Evolutionary conservation across 805 yeast genomes (phyloP), one percentile per base, ranked within the genome.

Genomic region (Metschnikowia amazonensis): DNA sequence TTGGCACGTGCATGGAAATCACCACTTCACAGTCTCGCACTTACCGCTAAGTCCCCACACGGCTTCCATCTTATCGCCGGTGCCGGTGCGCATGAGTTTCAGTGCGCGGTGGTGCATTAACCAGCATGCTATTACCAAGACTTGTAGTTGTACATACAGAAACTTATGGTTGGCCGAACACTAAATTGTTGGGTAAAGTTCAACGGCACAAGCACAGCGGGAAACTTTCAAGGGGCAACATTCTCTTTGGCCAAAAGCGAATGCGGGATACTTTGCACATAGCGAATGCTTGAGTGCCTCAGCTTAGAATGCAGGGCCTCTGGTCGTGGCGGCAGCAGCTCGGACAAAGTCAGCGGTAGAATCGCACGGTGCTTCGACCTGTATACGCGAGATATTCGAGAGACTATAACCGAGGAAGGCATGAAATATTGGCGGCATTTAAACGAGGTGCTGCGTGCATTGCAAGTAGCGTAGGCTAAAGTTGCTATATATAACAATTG

Each of bases 361-460:
- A 27, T 29, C 25, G n/a, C 25, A 18, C 16, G n/a, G 20, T 20
- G 33, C 41, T 20, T 27, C 8, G 25, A n/a, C 41, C 41, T 37
- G 41, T 37, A 37, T 20, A 20, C 41, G 33, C 20, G 41, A 37
- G 41, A 37, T 37, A 18, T 27, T 28, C 32, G 33, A 28, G n/a
- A 28, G 33, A 37, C 33, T 37, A 37, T 37, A 28, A 37, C 41
- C 33, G 33, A 37, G 9, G n/a, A 18, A 37, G 18, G 41, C 25
- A 35, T 18, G n/a, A 20, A n/a, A 8, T 18, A 4, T n/a, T 13
- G 27, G 20, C 33, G 33, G n/a, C 18, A 8, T 14, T 18, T 37
- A 17, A 20, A 18, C 41, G 29, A 16, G 27, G 18, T 28, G 27
- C 40, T 17, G 14, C 14, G 17, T 25, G 40, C 40, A 27, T 13